Evolutionary conservation across 2,329 filamentous ascomycete species (phyloP), one percentile per base, ranked within the genome.

Genomic region (Fusarium sp.): DNA sequence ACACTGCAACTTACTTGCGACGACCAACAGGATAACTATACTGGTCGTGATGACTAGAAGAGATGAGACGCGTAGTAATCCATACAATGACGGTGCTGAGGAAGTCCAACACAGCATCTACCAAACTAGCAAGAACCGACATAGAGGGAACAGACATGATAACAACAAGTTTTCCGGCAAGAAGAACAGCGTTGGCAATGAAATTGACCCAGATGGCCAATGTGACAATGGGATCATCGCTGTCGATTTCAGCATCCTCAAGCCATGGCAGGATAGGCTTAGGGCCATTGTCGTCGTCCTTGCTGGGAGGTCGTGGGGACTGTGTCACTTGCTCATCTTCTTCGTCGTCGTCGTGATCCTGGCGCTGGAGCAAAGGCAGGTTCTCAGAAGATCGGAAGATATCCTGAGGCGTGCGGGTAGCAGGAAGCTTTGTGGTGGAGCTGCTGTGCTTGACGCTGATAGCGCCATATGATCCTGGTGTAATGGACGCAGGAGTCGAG

Each of bases 201-300:
- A 97, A 87, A 77, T 97, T 97, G 78, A 97, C 82, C 78, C 94
- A 95, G 74, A 98, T 96, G 43, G 95, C 94, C 21, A 96, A 76
- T n/a, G 90, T 91, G 50, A 98, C 93, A 50, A 97, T 88, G 18
- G 87, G 89, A 63, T 91, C 90, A 49, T 89, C 86, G 68, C 90
- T 93, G 75, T 94, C 91, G 4, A 94, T 72, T 23, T 87, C 86
- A 60, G 90, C 91, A 69, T 94, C 92, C 61, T 92, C 90, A 58
- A 92, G 87, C 78, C 89, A 90, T 10, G 91, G 91, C 43, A 93
- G 87, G 60, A 90, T 85, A 13, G 86, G 86, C 56, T 83, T 83
- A 27, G 83, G 81, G 1, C 80, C 79, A 10, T 68, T 59, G 14
- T 76, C 78, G 16, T 77, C 76, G 20, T 75, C 74, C 37, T 76